Evolutionary conservation across 257 asterid species (phyloP).

Genomic region (Nicotiana benthamiana): DNA sequence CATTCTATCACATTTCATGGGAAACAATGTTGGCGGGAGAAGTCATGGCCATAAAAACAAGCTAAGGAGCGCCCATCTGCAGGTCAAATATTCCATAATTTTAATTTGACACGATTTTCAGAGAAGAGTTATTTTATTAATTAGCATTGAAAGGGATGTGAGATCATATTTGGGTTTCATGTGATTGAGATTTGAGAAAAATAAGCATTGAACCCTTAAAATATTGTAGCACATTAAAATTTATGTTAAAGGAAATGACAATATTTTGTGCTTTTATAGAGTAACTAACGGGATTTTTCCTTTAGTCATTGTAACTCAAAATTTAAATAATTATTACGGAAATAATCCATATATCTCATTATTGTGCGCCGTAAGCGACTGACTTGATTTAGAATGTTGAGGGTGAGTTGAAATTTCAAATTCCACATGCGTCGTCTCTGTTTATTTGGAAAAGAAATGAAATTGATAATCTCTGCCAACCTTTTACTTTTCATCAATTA

Average conservation of each 20-base stretch:
- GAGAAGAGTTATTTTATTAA: too few relatives aligned
- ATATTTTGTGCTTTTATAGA: neutral
- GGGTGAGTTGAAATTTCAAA: neutral
- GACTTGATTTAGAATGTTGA: neutral
- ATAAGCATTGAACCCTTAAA: neutral
- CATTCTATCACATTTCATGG: too few relatives aligned
- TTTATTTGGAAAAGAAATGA: neutral
- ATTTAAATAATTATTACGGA: neutral
- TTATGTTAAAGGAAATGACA: neutral
- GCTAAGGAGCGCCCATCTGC: neutral
- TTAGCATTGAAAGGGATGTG: too few relatives aligned
- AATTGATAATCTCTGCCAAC: neutral
- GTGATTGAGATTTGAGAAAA: too few relatives aligned
- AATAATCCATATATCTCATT: neutral
- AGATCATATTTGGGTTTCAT: too few relatives aligned
- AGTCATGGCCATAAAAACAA: neutral
- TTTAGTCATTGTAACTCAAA: neutral
- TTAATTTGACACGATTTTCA: too few relatives aligned
- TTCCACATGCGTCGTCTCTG: neutral
- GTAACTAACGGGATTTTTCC: neutral
- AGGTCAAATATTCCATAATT: too few relatives aligned
- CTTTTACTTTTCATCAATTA: neutral
- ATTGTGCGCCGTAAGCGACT: neutral
- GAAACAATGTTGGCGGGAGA: neutral
- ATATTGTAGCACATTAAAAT: too few relatives aligned